Conservation (phyloP, 768 basidiomycete species). For the Pholiota conissans region DNA sequence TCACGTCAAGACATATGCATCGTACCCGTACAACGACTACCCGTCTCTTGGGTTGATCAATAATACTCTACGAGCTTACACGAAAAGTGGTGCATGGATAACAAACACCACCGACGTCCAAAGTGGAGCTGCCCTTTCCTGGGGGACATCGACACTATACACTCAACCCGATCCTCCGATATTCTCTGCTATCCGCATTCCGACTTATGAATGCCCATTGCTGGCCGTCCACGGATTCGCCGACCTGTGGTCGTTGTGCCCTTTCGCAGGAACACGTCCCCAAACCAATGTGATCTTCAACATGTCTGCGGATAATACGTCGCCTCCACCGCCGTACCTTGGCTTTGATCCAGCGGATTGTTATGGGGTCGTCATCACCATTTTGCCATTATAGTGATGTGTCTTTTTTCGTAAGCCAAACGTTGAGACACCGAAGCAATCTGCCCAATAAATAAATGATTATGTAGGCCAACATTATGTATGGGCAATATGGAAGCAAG, state of each 20-base stretch:
- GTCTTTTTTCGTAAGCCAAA: too few relatives aligned
- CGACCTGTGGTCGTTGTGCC: slow-evolving; percentile 41
- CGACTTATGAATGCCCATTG: slow-evolving; percentile 20
- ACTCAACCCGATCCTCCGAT: slow-evolving; percentile 30
- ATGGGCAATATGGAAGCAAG: too few relatives aligned
- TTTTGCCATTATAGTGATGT: slow-evolving; percentile 11
- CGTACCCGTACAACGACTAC: slow-evolving; percentile 51
- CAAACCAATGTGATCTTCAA: slow-evolving; percentile 40
- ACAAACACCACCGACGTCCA: slow-evolving; percentile 38
- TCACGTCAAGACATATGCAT: slow-evolving; percentile 37
- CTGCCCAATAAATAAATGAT: too few relatives aligned
- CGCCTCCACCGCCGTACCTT: slow-evolving; percentile 15
- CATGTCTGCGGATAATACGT: slow-evolving; percentile 20
- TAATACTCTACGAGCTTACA: slow-evolving; percentile 38
- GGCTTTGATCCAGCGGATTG: slow-evolving; percentile 28
- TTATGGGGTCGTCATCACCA: slow-evolving; percentile 31
- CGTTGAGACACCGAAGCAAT: too few relatives aligned
- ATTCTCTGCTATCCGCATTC: slow-evolving; percentile 30
- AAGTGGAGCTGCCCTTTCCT: slow-evolving; percentile 32
- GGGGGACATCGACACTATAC: slow-evolving; percentile 36
- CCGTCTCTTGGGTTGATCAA: slow-evolving; percentile 38
- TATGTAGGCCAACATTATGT: too few relatives aligned
- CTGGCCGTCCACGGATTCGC: slow-evolving; percentile 32
- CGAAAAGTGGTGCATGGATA: slow-evolving; percentile 30
- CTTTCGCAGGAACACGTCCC: slow-evolving; percentile 22